Conservation (phyloP, 768 basidiomycete genomes). For the Pleurotus tuber-regium region DNA sequence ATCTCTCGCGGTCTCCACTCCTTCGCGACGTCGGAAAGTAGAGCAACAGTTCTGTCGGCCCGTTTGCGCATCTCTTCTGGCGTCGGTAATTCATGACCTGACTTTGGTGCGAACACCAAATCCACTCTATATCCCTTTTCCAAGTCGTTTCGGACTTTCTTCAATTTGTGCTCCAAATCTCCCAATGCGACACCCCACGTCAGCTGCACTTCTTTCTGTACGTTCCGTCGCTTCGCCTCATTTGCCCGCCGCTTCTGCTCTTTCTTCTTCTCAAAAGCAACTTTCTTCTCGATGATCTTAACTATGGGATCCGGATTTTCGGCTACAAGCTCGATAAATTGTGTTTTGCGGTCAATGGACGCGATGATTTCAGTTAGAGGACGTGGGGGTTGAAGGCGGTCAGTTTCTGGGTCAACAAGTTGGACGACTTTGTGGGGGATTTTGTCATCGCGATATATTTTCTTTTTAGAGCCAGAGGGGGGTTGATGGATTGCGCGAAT, state of each 20-base stretch:
- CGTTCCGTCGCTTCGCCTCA: slow-evolving; percentile 26
- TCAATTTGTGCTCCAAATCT: slow-evolving; percentile 67
- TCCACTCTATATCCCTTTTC: slow-evolving; percentile 58
- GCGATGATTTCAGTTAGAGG: slow-evolving; percentile 44
- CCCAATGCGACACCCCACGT: slow-evolving; percentile 60
- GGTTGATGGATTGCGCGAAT: slow-evolving; percentile 14
- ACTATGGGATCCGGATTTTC: slow-evolving; percentile 55
- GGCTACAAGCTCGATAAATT: slow-evolving; percentile 55
- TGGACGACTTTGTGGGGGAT: slow-evolving; percentile 44
- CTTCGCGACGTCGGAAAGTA: slow-evolving; percentile 46
- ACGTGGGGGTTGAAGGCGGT: slow-evolving; percentile 31
- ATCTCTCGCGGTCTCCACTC: slow-evolving; percentile 51
- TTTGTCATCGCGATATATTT: slow-evolving; percentile 30
- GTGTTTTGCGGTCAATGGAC: slow-evolving; percentile 35
- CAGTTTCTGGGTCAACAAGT: slow-evolving; percentile 45
- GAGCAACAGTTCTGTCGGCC: slow-evolving; percentile 37
- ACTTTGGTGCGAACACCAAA: slow-evolving; percentile 53
- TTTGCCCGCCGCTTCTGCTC: slow-evolving; percentile 35
- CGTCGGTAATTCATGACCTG: slow-evolving; percentile 32
- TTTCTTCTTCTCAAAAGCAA: slow-evolving; percentile 35
- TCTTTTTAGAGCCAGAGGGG: neutral
- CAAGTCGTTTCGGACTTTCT: slow-evolving; percentile 54
- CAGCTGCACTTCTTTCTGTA: slow-evolving; percentile 66
- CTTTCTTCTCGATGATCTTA: slow-evolving; percentile 48
- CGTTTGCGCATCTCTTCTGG: slow-evolving; percentile 40